Evolutionary conservation across 1,139 yeast genomes (phyloP), one percentile per base, ranked within the genome.

Genomic region (Insectozyma bohioensis): DNA sequence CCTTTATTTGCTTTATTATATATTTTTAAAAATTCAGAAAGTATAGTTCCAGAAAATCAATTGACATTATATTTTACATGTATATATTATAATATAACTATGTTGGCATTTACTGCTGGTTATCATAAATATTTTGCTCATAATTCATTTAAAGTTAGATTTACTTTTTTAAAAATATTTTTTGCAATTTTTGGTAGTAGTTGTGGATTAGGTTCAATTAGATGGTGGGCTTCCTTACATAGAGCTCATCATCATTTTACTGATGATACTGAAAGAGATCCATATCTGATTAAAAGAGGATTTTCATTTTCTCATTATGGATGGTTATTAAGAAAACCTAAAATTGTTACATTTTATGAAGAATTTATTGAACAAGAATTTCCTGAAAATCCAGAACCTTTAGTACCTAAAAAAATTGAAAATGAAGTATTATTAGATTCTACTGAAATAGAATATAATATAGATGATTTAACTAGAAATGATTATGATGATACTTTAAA

Each of bases 231-330:
- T 1, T 61, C 78, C 0, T 60, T 79, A 22, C 90, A 82, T 54
- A 56, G 85, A 34, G 85, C 85, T 0, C 88, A 82, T 51, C 88
- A 82, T 48, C 72, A 80, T 36, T 78, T 52, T 40, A 77, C 67
- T 48, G 84, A 68, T 43, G 85, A 80, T 43, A 76, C 84, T 0
- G 85, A 80, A 37, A 61, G 67, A 28, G 88, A 82, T 50, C 88
- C 90, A 0, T 81, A 79, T 47, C 75, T 74, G 51, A 73, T 72
- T 36, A 72, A 78, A 47, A 63, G 77, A 41, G 85, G 85, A 6
- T 63, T 75, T 28, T 51, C 61, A 31, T 79, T 73, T 70, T 73
- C 79, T 30, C 86, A 80, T 52, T 62, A 77, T 52, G 85, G 86
- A 1, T 80, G 86, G 84, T 59, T 78, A 39, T 47, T 80, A 14